Percentiles rank a stretch among this genome's conserved stretches.
These are phyloP conservation scores for Aspergillus nidulans DNA, from an alignment of 495 filamentous ascomycete genomes.

Conservation along the genomic window DNA sequence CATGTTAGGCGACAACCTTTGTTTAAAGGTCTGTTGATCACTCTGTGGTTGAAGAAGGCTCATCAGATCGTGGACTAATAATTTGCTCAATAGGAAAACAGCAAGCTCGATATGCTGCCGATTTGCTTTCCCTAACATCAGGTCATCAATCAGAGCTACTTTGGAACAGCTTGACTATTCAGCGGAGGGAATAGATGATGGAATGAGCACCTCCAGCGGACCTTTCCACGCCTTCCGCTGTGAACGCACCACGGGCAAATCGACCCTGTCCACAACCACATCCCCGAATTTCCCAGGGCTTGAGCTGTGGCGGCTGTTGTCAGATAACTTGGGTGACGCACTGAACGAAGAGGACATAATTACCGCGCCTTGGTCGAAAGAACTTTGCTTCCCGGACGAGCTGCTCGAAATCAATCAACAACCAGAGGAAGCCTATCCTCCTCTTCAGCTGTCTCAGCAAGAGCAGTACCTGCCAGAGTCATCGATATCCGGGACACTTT, in stretches of 20 bases:
- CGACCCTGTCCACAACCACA: background rate
- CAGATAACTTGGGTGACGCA: background rate
- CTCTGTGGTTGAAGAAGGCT: background rate
- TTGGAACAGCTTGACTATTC: slow-evolving; percentile 3
- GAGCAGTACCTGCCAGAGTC: background rate
- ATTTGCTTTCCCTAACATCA: background rate
- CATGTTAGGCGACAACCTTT: slow-evolving; percentile 6
- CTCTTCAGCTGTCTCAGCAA: background rate
- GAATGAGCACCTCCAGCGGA: background rate
- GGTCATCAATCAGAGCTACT: background rate
- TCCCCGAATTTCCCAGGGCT: background rate
- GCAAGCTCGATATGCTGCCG: background rate
- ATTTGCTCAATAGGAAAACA: background rate
- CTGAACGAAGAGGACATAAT: background rate
- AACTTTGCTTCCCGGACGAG: background rate
- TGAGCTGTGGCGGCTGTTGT: background rate
- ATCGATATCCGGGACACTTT: background rate
- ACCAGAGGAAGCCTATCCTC: too few relatives aligned
- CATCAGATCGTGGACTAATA: background rate
- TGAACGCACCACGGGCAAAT: background rate
- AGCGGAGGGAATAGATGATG: background rate
- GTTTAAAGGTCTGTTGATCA: background rate
- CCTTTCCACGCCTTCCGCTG: slow-evolving; percentile 4
- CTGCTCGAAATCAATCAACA: background rate
- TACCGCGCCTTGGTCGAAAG: background rate